phyloP scores from a whole-genome alignment of 129 eudicot genomes.

The Tanacetum coccineum region DNA sequence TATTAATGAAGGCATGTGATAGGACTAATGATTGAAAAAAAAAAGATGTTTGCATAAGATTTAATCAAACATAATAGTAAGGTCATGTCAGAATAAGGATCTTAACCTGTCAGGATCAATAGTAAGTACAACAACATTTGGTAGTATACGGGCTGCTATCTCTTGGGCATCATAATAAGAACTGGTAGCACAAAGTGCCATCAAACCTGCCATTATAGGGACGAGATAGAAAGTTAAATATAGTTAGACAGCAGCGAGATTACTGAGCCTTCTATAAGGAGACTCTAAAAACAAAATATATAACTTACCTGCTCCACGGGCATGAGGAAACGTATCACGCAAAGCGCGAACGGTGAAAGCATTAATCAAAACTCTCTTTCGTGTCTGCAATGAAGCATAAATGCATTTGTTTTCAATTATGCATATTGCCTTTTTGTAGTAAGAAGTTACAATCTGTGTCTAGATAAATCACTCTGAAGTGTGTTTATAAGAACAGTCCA shows the following conservation, averaged over 20 bases:
- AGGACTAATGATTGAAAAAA: neutral
- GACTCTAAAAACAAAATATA: conserved; percentile 1
- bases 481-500: neutral
- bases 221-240: neutral
- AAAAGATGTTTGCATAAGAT: neutral
- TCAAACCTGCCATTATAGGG: conserved; percentile 62
- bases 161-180: conserved; percentile 84
- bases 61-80: neutral
- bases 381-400: conserved; percentile 51
- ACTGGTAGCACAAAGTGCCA: conserved; percentile 91
- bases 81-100: neutral
- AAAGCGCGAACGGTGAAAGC: conserved; percentile 97
- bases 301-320: conserved; percentile 85
- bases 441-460: conserved; percentile 18
- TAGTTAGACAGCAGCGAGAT: neutral
- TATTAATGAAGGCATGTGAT: neutral
- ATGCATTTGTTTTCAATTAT: conserved; percentile 19
- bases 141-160: conserved; percentile 87
- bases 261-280: neutral
- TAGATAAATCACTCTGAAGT: conserved; percentile 15
- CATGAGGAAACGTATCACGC: conserved; percentile 94
- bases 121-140: conserved; percentile 83
- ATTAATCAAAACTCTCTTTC: conserved; percentile 91
- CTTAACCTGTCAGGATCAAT: conserved; percentile 94
- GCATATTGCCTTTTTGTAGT: neutral